These are phyloP conservation scores for Pythium aphanidermatum DNA, from an alignment of 352 stramenopile genomes.

Conservation along the genomic window DNA sequence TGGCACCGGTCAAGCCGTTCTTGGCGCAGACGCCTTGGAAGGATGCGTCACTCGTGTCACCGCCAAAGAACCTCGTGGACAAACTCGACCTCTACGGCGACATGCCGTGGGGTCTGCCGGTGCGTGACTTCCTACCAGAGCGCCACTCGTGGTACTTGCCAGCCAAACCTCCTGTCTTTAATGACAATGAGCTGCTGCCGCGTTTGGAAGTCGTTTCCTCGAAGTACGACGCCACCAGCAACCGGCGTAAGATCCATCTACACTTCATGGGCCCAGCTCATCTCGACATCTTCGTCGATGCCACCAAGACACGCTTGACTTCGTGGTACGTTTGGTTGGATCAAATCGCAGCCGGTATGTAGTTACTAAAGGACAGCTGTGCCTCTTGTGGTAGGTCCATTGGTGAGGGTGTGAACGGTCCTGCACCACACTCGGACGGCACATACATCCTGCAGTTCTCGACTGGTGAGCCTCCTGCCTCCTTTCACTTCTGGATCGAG, in stretches of 20 bases:
- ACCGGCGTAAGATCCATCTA: slow-evolving; percentile 59
- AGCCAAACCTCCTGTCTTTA: slow-evolving; percentile 22
- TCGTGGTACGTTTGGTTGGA: slow-evolving; percentile 59
- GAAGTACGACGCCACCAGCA: slow-evolving; percentile 34
- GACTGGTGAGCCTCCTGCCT: slow-evolving; percentile 42
- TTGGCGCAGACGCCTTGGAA: slow-evolving; percentile 49
- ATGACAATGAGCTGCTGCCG: neutral
- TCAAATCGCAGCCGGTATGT: too few species aligned
- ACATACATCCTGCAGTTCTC: slow-evolving; percentile 75
- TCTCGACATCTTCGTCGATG: slow-evolving; percentile 73
- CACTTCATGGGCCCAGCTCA: slow-evolving; percentile 59
- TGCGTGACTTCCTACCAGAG: slow-evolving; percentile 61
- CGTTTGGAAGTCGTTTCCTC: slow-evolving; percentile 55
- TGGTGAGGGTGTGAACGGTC: slow-evolving; percentile 52
- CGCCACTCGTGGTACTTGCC: slow-evolving; percentile 69
- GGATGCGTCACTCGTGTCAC: slow-evolving; percentile 27
- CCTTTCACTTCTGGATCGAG: slow-evolving; percentile 79
- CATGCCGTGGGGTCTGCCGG: slow-evolving; percentile 56
- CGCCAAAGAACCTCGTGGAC: slow-evolving; percentile 29
- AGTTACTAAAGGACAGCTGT: neutral
- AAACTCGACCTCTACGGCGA: slow-evolving; percentile 60
- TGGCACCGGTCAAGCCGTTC: slow-evolving; percentile 36
- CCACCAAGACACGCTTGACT: slow-evolving; percentile 54
- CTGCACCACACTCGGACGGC: slow-evolving; percentile 46
- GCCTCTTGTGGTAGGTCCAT: slow-evolving; percentile 40